phyloP scores from a whole-genome alignment of 108 stramenopile genomes.

The Cyclotella baltica region DNA sequence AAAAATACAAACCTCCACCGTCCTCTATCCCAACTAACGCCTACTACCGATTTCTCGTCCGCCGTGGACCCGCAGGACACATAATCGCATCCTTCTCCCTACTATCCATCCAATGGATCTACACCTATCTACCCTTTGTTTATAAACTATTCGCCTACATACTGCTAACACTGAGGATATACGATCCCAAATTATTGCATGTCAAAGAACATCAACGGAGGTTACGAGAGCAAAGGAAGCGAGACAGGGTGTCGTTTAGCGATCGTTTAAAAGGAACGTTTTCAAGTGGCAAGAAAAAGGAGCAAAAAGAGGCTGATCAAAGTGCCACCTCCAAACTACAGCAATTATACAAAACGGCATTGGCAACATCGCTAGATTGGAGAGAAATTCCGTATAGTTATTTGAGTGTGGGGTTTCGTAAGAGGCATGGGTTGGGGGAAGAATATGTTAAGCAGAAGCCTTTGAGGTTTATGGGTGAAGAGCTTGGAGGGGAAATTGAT shows the following conservation, averaged over 20 bases:
- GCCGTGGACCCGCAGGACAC: slow-evolving; percentile 66
- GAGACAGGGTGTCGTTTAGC: neutral
- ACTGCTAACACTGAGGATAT: slow-evolving; percentile 39
- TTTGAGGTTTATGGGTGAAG: slow-evolving; percentile 33
- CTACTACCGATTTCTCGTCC: slow-evolving; percentile 72
- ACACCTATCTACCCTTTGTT: slow-evolving; percentile 65
- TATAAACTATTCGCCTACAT: slow-evolving; percentile 26
- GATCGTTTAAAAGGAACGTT: slow-evolving; percentile 19
- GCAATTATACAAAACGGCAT: slow-evolving; percentile 32
- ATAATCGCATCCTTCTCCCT: slow-evolving; percentile 61
- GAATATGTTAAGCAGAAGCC: slow-evolving; percentile 40
- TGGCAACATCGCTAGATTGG: slow-evolving; percentile 45
- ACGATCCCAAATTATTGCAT: slow-evolving; percentile 27
- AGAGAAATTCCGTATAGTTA: slow-evolving; percentile 66
- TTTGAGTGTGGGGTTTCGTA: slow-evolving; percentile 66
- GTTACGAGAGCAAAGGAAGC: neutral
- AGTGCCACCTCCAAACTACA: slow-evolving; percentile 42
- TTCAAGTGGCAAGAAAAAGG: slow-evolving; percentile 34
- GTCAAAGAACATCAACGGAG: slow-evolving; percentile 19
- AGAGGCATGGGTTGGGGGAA: slow-evolving; percentile 64
- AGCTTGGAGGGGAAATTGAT: slow-evolving; percentile 19
- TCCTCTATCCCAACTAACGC: slow-evolving; percentile 64
- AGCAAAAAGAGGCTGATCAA: slow-evolving; percentile 27
- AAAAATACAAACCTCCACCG: neutral
- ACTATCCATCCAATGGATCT: slow-evolving; percentile 59